Evolutionary conservation across 2,329 filamentous ascomycete genomes (phyloP).

Genomic region (Aspergillus carbonarius): DNA sequence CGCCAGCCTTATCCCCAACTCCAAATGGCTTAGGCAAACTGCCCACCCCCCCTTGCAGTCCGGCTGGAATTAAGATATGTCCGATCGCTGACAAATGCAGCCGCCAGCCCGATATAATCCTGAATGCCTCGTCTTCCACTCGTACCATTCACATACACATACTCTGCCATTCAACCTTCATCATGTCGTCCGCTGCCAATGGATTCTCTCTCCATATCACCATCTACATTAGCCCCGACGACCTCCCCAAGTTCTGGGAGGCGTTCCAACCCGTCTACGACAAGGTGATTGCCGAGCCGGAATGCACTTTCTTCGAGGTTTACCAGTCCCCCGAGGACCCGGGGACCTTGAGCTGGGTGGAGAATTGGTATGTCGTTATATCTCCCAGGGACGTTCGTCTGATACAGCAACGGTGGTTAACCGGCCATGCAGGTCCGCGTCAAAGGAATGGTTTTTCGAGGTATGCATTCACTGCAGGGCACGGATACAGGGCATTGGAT

Average conservation of each 20-base stretch:
- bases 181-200: no score
- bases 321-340: conserved; percentile 39
- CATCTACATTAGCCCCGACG: conserved; percentile 25
- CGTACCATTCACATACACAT: no score
- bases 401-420: not conserved
- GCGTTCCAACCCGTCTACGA: conserved; percentile 43
- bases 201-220: conserved; percentile 19
- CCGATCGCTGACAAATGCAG: no score
- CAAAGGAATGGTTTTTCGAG: conserved; percentile 32
- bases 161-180: no score
- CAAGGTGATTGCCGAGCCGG: conserved; percentile 43
- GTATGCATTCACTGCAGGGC: conserved; percentile 7
- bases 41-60: no score
- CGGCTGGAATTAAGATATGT: no score
- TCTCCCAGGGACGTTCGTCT: not conserved
- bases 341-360: conserved; percentile 42
- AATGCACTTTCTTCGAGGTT: conserved; percentile 48
- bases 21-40: no score
- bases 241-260: conserved; percentile 31
- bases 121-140: no score
- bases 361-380: conserved; percentile 38
- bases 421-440: conserved; percentile 19
- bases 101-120: no score
- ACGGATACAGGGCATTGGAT: not conserved
- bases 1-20: no score